A percentile compares a stretch with the other conserved stretches of the same genome.
Conservation (phyloP, 306 rosid genomes). For the Cercis canadensis region DNA sequence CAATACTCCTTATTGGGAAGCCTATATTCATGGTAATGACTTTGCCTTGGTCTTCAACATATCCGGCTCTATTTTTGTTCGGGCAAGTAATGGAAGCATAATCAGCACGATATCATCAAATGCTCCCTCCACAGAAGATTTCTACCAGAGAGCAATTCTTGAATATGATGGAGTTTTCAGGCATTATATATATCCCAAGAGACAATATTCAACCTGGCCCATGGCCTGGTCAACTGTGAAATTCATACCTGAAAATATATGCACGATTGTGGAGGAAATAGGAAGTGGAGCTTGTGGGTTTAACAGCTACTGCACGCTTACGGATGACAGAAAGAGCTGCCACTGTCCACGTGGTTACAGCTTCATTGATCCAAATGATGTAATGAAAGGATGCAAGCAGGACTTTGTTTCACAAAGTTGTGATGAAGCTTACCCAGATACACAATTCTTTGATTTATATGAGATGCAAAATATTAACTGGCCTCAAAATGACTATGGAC, state of each 20-base stretch:
- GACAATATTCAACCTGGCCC: neutral
- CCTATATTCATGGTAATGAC: neutral
- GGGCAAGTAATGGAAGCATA: constrained; percentile 28
- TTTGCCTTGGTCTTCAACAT: constrained; percentile 22
- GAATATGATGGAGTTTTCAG: constrained; percentile 40
- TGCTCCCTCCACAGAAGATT: constrained; percentile 7
- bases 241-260: no score
- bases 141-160: constrained; percentile 36
- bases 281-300: constrained; percentile 39
- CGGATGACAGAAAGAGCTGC: no score
- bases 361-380: no score
- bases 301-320: constrained; percentile 15
- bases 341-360: no score
- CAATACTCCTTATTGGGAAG: no score
- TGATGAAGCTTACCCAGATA: no score
- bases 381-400: no score
- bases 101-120: constrained; percentile 15
- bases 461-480: no score
- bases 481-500: no score
- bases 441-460: no score
- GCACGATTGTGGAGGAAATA: no score
- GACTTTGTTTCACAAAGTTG: no score
- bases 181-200: constrained; percentile 31
- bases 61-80: neutral
- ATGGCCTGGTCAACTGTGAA: constrained; percentile 44